phyloP scores from a whole-genome alignment of 1,284 basidiomycete species.

The Boletus sp. region DNA sequence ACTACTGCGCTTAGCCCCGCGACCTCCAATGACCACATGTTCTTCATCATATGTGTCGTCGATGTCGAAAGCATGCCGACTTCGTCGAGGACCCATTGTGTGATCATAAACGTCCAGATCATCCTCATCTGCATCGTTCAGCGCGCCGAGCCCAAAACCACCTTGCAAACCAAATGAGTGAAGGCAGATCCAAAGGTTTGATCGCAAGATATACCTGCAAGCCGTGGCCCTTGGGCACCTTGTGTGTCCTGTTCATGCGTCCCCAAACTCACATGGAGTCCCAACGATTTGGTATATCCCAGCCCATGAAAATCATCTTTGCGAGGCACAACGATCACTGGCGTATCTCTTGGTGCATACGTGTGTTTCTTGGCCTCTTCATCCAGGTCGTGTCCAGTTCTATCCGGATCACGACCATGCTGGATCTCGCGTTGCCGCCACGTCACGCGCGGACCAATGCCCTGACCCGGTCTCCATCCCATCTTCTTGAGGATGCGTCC shows the following conservation, averaged over 20 bases:
- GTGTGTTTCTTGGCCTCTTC: slow-evolving; percentile 85
- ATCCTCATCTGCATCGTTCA: slow-evolving; percentile 89
- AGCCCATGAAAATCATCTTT: slow-evolving; percentile 83
- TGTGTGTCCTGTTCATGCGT: slow-evolving; percentile 15
- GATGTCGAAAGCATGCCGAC: slow-evolving; percentile 72
- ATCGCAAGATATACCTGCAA: slow-evolving; percentile 53
- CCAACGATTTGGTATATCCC: slow-evolving; percentile 71
- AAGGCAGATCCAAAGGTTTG: not conserved
- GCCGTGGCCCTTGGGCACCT: slow-evolving; percentile 51
- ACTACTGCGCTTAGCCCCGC: slow-evolving; percentile 12
- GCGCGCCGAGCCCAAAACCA: slow-evolving; percentile 84
- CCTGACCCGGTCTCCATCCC: slow-evolving; percentile 94
- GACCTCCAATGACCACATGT: slow-evolving; percentile 42
- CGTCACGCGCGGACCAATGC: slow-evolving; percentile 90
- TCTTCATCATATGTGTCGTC: slow-evolving; percentile 69
- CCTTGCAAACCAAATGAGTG: slow-evolving; percentile 46
- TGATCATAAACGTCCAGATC: slow-evolving; percentile 85
- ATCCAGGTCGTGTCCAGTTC: slow-evolving; percentile 56
- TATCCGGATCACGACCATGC: slow-evolving; percentile 53
- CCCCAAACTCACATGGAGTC: slow-evolving; percentile 63
- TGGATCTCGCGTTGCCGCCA: slow-evolving; percentile 76
- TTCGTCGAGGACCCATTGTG: slow-evolving; percentile 42
- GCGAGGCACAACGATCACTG: slow-evolving; percentile 60
- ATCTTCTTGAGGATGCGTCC: slow-evolving; percentile 89
- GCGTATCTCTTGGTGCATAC: slow-evolving; percentile 84